Conservation (phyloP, 306 rosid genomes). For the Cicer pinnatifidum region DNA sequence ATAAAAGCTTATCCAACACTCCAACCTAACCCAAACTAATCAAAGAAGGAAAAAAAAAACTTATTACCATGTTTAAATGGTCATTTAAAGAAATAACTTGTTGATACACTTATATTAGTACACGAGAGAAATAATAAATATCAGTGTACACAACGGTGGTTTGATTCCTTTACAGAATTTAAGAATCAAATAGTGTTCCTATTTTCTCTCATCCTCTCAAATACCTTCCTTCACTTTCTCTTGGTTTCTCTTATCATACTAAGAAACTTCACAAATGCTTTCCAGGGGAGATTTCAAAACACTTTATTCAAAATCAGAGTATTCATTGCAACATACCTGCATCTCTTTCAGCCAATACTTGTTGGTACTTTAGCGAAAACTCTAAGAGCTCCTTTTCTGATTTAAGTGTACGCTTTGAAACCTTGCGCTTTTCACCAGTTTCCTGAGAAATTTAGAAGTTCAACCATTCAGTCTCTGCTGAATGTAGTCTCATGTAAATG, state of each 20-base stretch:
- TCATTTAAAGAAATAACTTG: constrained; percentile 10
- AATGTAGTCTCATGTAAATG: constrained; percentile 15
- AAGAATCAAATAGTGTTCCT: not conserved
- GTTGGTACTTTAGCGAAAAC: constrained; percentile 87
- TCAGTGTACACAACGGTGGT: not conserved
- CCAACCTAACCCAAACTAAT: constrained; percentile 24
- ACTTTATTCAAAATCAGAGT: constrained; percentile 27
- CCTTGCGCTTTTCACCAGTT: constrained; percentile 77
- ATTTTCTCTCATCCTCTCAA: constrained; percentile 12
- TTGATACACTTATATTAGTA: not conserved
- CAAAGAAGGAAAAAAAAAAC: not conserved
- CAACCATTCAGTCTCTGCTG: constrained; percentile 27
- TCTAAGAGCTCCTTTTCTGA: constrained; percentile 91
- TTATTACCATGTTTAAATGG: constrained; percentile 11
- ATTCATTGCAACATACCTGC: constrained; percentile 61
- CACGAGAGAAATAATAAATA: constrained; percentile 24
- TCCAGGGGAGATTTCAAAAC: constrained; percentile 34
- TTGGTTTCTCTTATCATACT: not conserved
- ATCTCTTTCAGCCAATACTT: constrained; percentile 90
- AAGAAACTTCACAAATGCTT: constrained; percentile 38
- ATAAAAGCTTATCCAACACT: constrained; percentile 11
- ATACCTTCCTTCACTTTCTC: constrained; percentile 12
- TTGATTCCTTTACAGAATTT: constrained; percentile 2
- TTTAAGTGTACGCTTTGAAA: constrained; percentile 73
- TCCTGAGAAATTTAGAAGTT: constrained; percentile 59